phyloP scores from a whole-genome alignment of 2,329 filamentous ascomycete species.

The Colletotrichum melonis region DNA sequence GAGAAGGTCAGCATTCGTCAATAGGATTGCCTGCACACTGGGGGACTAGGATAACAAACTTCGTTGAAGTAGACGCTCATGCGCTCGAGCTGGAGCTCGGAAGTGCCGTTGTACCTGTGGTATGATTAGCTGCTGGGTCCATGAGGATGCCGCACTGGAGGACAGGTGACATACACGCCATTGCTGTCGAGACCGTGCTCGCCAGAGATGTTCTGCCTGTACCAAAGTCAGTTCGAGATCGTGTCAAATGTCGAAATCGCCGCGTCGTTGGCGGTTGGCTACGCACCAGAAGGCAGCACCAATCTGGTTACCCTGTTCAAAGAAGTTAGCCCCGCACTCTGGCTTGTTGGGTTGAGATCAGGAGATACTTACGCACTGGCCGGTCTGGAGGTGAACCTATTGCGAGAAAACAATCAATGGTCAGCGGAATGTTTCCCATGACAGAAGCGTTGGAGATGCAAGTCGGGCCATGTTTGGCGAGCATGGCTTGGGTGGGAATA shows the following conservation, averaged over 20 bases:
- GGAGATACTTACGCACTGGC: conserved; percentile 85
- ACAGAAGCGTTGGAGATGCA: neutral
- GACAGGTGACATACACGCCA: conserved; percentile 79
- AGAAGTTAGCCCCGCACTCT: conserved; percentile 49
- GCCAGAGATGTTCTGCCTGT: conserved; percentile 83
- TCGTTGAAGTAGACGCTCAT: conserved; percentile 99
- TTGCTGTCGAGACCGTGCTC: conserved; percentile 98
- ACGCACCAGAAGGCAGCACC: conserved; percentile 99
- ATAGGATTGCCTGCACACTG: conserved; percentile 15
- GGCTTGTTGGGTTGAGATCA: neutral
- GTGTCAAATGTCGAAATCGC: conserved; percentile 14
- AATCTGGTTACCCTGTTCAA: conserved; percentile 95
- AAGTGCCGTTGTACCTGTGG: conserved; percentile 92
- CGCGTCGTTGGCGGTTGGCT: conserved; percentile 17
- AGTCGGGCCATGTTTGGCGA: neutral
- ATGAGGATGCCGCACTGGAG: conserved; percentile 28
- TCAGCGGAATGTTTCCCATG: conserved; percentile 59
- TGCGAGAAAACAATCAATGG: conserved; percentile 55
- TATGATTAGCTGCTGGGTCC: conserved; percentile 38
- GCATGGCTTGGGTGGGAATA: conserved; percentile 6
- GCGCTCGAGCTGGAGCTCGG: conserved; percentile 98
- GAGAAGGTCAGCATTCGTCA: conserved; percentile 26
- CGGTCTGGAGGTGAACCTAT: conserved; percentile 99
- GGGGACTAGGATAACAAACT: conserved; percentile 49
- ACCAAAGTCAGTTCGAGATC: conserved; percentile 50